Evolutionary conservation across 2,329 filamentous ascomycete species (phyloP).

Genomic region (Phialocephala sp.): DNA sequence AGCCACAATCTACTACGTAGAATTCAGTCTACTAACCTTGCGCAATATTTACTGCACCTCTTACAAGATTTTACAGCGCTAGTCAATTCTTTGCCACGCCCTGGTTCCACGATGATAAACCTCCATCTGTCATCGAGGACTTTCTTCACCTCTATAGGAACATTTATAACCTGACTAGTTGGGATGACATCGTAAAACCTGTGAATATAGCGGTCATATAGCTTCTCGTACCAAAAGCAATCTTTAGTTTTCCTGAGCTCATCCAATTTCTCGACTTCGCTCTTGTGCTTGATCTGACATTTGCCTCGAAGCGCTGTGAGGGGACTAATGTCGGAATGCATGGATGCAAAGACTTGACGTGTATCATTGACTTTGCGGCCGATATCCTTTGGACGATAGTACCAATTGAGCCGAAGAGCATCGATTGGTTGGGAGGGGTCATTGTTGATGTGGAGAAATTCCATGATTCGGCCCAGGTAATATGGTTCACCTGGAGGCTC

Average conservation of each 20-base stretch:
- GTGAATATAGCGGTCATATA: constrained; percentile 98
- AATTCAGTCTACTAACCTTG: constrained; percentile 66
- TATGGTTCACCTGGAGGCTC: constrained; percentile 98
- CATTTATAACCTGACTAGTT: constrained; percentile 90
- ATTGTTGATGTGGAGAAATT: constrained; percentile 86
- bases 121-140: constrained; percentile 96
- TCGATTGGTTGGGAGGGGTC: constrained; percentile 77
- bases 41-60: constrained; percentile 88
- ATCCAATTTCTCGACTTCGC: constrained; percentile 82
- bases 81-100: constrained; percentile 91
- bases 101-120: constrained; percentile 92
- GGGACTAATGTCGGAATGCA: constrained; percentile 97
- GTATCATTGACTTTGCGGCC: constrained; percentile 90
- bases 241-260: constrained; percentile 84
- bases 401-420: constrained; percentile 94
- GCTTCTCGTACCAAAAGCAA: constrained; percentile 95
- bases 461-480: constrained; percentile 97
- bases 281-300: constrained; percentile 87
- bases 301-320: constrained; percentile 91
- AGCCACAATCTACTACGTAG: neutral
- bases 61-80: constrained; percentile 97
- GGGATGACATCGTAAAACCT: constrained; percentile 98
- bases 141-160: constrained; percentile 92
- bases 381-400: constrained; percentile 95
- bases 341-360: constrained; percentile 90